These are phyloP conservation scores for Rhizophagus prolifer DNA, from an alignment of 192 early-diverging fungal genomes.

Conservation along the genomic window DNA sequence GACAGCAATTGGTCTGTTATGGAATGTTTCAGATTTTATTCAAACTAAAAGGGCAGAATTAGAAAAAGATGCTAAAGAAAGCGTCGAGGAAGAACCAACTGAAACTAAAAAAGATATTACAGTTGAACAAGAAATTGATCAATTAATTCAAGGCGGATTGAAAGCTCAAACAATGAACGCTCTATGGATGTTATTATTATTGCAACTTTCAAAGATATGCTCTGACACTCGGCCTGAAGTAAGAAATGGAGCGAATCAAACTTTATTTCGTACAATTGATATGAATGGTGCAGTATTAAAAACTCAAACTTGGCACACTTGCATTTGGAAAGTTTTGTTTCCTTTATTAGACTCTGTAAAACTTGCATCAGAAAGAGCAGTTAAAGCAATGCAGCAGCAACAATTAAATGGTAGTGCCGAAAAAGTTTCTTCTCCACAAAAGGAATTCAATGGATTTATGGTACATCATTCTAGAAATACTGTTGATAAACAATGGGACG, in stretches of 20 bases:
- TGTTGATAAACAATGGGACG: slow-evolving; percentile 83
- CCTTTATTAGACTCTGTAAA: slow-evolving; percentile 77
- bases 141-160: slow-evolving; percentile 40
- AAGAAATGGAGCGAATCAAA: slow-evolving; percentile 91
- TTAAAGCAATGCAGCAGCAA: slow-evolving; percentile 41
- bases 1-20: slow-evolving; percentile 87
- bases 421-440: slow-evolving; percentile 41
- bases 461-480: slow-evolving; percentile 63
- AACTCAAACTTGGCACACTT: slow-evolving; percentile 75
- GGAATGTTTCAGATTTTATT: slow-evolving; percentile 91
- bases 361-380: slow-evolving; percentile 46
- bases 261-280: slow-evolving; percentile 88
- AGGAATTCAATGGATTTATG: slow-evolving; percentile 43
- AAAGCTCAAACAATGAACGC: slow-evolving; percentile 48
- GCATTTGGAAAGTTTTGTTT: slow-evolving; percentile 83
- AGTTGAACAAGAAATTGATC: slow-evolving; percentile 32
- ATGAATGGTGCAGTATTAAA: slow-evolving; percentile 81
- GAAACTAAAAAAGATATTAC: background rate
- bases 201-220: slow-evolving; percentile 78
- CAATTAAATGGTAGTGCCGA: slow-evolving; percentile 31
- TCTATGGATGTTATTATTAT: slow-evolving; percentile 90
- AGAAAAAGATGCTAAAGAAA: slow-evolving; percentile 33
- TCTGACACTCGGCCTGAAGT: slow-evolving; percentile 88
- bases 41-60: slow-evolving; percentile 67
- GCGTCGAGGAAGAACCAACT: background rate